Evolutionary conservation across 2,329 filamentous ascomycete genomes (phyloP).

Genomic region (Aspergillus puulaauensis): DNA sequence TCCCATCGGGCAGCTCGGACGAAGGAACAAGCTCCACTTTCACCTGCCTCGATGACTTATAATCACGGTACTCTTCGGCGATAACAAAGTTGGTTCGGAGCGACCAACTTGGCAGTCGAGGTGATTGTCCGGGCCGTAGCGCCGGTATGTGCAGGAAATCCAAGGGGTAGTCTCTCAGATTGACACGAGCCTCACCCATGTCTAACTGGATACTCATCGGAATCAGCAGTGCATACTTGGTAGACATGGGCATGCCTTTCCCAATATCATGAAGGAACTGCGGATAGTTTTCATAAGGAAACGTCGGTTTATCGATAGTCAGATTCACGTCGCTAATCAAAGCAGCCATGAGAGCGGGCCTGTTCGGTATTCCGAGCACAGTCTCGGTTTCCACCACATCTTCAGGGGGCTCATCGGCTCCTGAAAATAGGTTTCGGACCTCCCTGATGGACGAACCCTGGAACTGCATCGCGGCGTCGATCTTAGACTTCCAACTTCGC

Average conservation of each 20-base stretch:
- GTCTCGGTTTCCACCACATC: slow-evolving; percentile 80
- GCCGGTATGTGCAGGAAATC: slow-evolving; percentile 87
- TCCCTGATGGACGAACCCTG: slow-evolving; percentile 76
- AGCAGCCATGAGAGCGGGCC: slow-evolving; percentile 78
- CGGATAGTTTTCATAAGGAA: slow-evolving; percentile 76
- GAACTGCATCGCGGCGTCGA: slow-evolving; percentile 70
- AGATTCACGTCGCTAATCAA: slow-evolving; percentile 83
- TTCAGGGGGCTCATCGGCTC: slow-evolving; percentile 74
- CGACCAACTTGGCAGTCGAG: slow-evolving; percentile 75
- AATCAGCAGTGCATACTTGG: slow-evolving; percentile 83
- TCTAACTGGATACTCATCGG: slow-evolving; percentile 87
- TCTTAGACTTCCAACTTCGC: slow-evolving; percentile 87
- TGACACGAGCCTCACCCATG: slow-evolving; percentile 86
- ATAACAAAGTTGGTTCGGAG: slow-evolving; percentile 91
- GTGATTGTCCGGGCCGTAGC: slow-evolving; percentile 75
- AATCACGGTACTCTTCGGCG: slow-evolving; percentile 84
- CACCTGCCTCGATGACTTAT: slow-evolving; percentile 76
- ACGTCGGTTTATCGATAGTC: slow-evolving; percentile 86
- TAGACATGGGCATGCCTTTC: slow-evolving; percentile 94
- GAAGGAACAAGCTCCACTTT: slow-evolving; percentile 82
- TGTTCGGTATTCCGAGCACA: slow-evolving; percentile 79
- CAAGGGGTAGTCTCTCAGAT: slow-evolving; percentile 87
- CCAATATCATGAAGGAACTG: slow-evolving; percentile 84
- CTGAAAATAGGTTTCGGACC: slow-evolving; percentile 77
- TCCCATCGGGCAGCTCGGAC: slow-evolving; percentile 56